Percentiles rank a stretch among this genome's conserved stretches.
These are phyloP conservation scores for Plasmodium chabaudi DNA, from an alignment of 169 alveolate genomes.

Conservation along the genomic window DNA sequence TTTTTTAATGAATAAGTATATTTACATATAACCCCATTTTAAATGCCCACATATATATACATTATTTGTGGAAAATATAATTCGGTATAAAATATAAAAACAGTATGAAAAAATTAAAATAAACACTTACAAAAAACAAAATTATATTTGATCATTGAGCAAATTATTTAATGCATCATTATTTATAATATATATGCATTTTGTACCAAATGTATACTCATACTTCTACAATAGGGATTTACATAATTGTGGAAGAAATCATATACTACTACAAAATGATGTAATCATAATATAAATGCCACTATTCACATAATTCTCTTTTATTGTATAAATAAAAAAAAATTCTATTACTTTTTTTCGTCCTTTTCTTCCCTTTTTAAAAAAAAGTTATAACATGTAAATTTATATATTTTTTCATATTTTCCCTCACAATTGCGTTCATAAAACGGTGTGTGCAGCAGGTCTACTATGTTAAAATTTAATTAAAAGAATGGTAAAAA, in stretches of 20 bases:
- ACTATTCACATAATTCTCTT: conserved; percentile 13
- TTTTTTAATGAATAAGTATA: too few species aligned
- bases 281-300: not conserved
- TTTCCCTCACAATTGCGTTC: not conserved
- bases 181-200: too few species aligned
- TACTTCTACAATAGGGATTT: not conserved
- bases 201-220: not conserved
- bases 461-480: not conserved
- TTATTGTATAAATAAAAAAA: not conserved
- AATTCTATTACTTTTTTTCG: not conserved
- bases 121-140: too few species aligned
- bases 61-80: too few species aligned
- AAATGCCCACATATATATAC: too few species aligned
- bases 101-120: too few species aligned
- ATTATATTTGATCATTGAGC: too few species aligned
- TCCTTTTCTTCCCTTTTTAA: not conserved
- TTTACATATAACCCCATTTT: too few species aligned
- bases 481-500: conserved; percentile 19
- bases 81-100: too few species aligned
- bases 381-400: not conserved
- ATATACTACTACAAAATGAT: conserved; percentile 1
- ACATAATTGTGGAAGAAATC: not conserved
- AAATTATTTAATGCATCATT: too few species aligned
- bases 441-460: conserved; percentile 30
- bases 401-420: not conserved